Conservation (phyloP, 306 rosid species). For the Prunus dulcis region DNA sequence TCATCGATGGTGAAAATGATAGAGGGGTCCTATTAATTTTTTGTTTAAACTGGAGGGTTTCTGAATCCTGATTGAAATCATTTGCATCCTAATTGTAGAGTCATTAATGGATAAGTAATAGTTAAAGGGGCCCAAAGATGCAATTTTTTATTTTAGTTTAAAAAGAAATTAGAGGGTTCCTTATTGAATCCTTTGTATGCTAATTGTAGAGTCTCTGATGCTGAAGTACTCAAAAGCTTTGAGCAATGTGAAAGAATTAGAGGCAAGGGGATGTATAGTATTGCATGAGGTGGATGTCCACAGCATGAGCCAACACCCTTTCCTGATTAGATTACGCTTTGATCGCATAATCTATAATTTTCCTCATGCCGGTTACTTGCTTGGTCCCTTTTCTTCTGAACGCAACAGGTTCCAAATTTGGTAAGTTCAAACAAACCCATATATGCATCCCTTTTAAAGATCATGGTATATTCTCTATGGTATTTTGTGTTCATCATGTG, state of each 20-base stretch:
- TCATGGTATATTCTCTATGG: neutral
- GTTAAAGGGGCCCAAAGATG: neutral
- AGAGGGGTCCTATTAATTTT: neutral
- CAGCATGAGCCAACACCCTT: neutral
- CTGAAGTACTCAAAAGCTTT: conserved; percentile 3
- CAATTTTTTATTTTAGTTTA: no score
- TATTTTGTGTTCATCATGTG: neutral
- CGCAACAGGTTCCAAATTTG: neutral
- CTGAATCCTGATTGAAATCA: neutral
- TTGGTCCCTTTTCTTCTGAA: neutral
- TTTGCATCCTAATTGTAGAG: neutral
- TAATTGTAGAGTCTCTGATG: neutral
- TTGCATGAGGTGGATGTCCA: conserved; percentile 10
- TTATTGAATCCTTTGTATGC: neutral
- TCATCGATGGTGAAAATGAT: neutral
- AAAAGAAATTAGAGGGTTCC: neutral
- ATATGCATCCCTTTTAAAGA: neutral
- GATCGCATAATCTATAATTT: conserved; percentile 27
- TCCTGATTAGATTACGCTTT: neutral
- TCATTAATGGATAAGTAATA: no score
- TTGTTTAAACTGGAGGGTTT: neutral
- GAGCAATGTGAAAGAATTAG: conserved; percentile 7
- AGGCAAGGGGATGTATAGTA: neutral
- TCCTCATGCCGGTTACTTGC: conserved; percentile 29
- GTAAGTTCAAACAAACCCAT: conserved; percentile 1